Evolutionary conservation across 768 basidiomycete species (phyloP), one percentile per base, ranked within the genome.

Genomic region (Mycena kentingensis): DNA sequence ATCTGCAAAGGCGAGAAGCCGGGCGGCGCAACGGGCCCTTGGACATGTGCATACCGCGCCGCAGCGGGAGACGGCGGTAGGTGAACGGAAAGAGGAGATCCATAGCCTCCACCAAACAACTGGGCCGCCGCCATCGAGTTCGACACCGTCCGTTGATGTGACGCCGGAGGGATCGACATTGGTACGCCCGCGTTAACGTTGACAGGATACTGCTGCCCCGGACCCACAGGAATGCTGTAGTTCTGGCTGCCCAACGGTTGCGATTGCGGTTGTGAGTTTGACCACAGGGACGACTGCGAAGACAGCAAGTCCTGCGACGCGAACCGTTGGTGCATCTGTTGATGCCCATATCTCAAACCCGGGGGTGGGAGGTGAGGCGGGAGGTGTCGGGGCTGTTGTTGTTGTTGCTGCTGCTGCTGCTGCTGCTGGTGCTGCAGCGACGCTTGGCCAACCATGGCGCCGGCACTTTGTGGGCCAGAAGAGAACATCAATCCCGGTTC

Each of bases 401-500:
- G n/a, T n/a, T n/a, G n/a, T n/a, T n/a, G n/a, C n/a, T n/a, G n/a
- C n/a, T n/a, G n/a, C n/a, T n/a, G n/a, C n/a, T n/a, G 41, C 24
- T 42, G 41, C 7, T 42, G 41, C n/a, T 39, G 37, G 21, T 42
- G 41, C 7, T 42, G 41, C 41, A 24, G 41, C 12, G 22, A n/a
- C 19, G 41, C 22, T 12, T 21, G 41, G 31, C 31, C 31, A 32
- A 32, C n/a, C n/a, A n/a, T n/a, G n/a, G n/a, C n/a, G n/a, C n/a
- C n/a, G n/a, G n/a, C n/a, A n/a, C n/a, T n/a, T n/a, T n/a, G n/a
- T n/a, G 13, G 13, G 19, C 37, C 37, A 7, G 37, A 7, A 38
- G 19, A 38, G 11, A 55, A 52, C 48, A 47, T 50, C 29, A 60
- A 32, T 15, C 57, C 58, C 21, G 45, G 53, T 43, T 59, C 58